Percentiles rank a stretch among this genome's conserved stretches.
These are phyloP conservation scores for Cladosporium sp. DNA, from an alignment of 2,329 filamentous ascomycete species.

Conservation along the genomic window DNA sequence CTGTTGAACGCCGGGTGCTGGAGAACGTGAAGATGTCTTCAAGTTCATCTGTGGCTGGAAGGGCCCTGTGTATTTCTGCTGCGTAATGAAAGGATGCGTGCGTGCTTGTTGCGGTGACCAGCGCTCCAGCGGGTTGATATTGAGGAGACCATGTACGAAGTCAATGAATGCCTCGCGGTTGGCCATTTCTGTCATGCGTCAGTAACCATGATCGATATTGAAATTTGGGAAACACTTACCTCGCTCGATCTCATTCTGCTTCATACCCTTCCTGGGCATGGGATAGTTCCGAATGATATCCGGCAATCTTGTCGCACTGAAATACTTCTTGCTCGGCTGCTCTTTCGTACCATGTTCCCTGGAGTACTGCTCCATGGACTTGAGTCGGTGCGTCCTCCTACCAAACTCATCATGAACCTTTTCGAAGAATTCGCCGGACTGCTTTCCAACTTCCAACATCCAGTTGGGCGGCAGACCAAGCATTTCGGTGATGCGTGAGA, in stretches of 20 bases:
- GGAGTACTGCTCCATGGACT: slow-evolving; percentile 97
- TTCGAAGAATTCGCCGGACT: slow-evolving; percentile 95
- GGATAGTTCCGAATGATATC: slow-evolving; percentile 98
- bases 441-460: slow-evolving; percentile 99
- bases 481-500: slow-evolving; percentile 97
- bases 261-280: slow-evolving; percentile 99
- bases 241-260: slow-evolving; percentile 91
- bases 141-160: slow-evolving; percentile 88
- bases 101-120: slow-evolving; percentile 99
- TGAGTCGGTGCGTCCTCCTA: slow-evolving; percentile 82
- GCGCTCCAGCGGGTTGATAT: slow-evolving; percentile 90
- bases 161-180: slow-evolving; percentile 97
- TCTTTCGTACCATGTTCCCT: slow-evolving; percentile 95
- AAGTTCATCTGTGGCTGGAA: slow-evolving; percentile 98
- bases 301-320: slow-evolving; percentile 86
- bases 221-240: slow-evolving; percentile 53
- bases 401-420: slow-evolving; percentile 90
- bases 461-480: slow-evolving; percentile 91
- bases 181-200: slow-evolving; percentile 74
- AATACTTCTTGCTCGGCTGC: slow-evolving; percentile 99
- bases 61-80: slow-evolving; percentile 92
- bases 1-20: slow-evolving; percentile 89
- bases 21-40: slow-evolving; percentile 76
- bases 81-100: slow-evolving; percentile 95
- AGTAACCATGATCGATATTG: background rate